Percentiles rank a stretch among this genome's conserved stretches.
These are phyloP conservation scores for Cyathus striatus DNA, from an alignment of 768 basidiomycete species.

Conservation along the genomic window DNA sequence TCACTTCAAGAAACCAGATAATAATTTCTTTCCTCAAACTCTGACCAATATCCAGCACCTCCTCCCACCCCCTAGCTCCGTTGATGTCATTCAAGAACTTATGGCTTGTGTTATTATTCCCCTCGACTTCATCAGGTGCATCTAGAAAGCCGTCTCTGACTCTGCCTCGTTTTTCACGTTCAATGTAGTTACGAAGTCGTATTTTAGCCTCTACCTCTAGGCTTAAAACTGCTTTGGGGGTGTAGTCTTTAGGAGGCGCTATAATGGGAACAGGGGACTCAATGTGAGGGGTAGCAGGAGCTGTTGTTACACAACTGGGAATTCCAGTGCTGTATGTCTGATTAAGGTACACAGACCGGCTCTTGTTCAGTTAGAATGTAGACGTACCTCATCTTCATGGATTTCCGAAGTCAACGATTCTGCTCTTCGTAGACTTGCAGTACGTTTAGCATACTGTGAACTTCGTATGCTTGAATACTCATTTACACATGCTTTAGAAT, in stretches of 20 bases:
- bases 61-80: slow-evolving; percentile 12
- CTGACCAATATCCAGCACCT: slow-evolving; percentile 23
- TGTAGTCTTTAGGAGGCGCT: slow-evolving; percentile 40
- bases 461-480: no score
- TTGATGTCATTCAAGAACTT: slow-evolving; percentile 4
- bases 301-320: no score
- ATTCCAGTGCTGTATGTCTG: no score
- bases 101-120: neutral
- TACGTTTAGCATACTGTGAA: no score
- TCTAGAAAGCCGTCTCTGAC: slow-evolving; percentile 18
- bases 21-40: slow-evolving; percentile 27
- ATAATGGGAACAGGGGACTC: slow-evolving; percentile 42
- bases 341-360: no score
- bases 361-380: no score
- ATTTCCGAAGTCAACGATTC: no score
- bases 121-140: neutral
- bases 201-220: slow-evolving; percentile 38
- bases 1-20: slow-evolving; percentile 43
- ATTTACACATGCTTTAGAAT: no score
- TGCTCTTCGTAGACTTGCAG: no score
- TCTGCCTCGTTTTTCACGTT: slow-evolving; percentile 33
- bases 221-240: slow-evolving; percentile 24
- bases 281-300: no score
- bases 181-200: slow-evolving; percentile 33
- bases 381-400: no score